Conservation (phyloP, 108 stramenopile species). For the Nitzschia sp. region DNA sequence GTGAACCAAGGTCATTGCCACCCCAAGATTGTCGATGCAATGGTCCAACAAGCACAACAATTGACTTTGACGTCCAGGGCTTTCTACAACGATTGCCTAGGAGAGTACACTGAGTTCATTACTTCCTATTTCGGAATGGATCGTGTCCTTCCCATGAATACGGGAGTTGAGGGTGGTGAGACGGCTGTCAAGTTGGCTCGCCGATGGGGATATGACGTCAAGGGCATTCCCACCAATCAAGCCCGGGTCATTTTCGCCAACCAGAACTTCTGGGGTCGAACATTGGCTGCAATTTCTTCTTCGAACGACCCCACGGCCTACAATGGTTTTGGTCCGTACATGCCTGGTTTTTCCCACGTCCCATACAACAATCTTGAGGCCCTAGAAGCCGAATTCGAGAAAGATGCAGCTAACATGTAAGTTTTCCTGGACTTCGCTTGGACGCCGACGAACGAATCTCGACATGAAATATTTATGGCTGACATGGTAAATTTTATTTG, state of each 20-base stretch:
- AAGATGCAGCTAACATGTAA: slow-evolving; percentile 56
- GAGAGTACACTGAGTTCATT: slow-evolving; percentile 89
- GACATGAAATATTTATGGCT: background rate
- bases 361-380: slow-evolving; percentile 86
- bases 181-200: slow-evolving; percentile 95
- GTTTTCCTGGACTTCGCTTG: background rate
- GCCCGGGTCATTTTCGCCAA: slow-evolving; percentile 92
- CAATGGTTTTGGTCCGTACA: slow-evolving; percentile 93
- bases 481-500: background rate
- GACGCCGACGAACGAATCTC: too few species aligned
- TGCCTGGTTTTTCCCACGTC: slow-evolving; percentile 91
- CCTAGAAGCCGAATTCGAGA: slow-evolving; percentile 84
- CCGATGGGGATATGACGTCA: slow-evolving; percentile 92
- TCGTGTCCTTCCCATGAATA: slow-evolving; percentile 98
- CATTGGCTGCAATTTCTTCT: slow-evolving; percentile 94
- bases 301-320: slow-evolving; percentile 94
- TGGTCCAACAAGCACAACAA: slow-evolving; percentile 86
- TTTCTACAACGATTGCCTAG: slow-evolving; percentile 96
- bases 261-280: slow-evolving; percentile 99
- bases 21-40: slow-evolving; percentile 92
- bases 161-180: slow-evolving; percentile 99
- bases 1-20: slow-evolving; percentile 99
- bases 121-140: slow-evolving; percentile 94
- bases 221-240: slow-evolving; percentile 89
- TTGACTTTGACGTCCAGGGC: slow-evolving; percentile 97